These are phyloP conservation scores for Niveomyces coronatus DNA, from an alignment of 2,329 filamentous ascomycete species.

Conservation along the genomic window DNA sequence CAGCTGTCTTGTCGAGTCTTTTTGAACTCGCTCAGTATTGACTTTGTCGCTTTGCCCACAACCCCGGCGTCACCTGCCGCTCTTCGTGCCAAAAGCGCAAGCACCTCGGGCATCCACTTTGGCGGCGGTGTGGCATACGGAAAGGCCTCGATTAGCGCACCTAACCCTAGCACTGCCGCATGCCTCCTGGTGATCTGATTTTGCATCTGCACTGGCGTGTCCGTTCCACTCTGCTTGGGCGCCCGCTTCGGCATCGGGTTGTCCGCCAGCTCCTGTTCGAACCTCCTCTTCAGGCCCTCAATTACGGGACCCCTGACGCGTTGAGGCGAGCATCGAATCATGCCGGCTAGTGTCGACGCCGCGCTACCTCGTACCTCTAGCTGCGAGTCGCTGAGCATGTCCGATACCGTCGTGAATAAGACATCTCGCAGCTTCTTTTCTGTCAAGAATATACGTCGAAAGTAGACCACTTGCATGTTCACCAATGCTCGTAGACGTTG, in stretches of 20 bases:
- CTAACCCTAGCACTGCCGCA: slow-evolving; percentile 83
- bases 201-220: slow-evolving; percentile 60
- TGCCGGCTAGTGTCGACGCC: slow-evolving; percentile 85
- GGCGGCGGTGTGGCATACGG: slow-evolving; percentile 92
- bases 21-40: slow-evolving; percentile 92
- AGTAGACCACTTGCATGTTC: slow-evolving; percentile 98
- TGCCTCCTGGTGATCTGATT: slow-evolving; percentile 74
- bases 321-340: slow-evolving; percentile 91
- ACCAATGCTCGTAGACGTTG: slow-evolving; percentile 89
- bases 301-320: slow-evolving; percentile 72
- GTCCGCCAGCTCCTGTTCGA: slow-evolving; percentile 63
- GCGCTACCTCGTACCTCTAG: slow-evolving; percentile 91
- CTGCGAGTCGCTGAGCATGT: slow-evolving; percentile 86
- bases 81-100: slow-evolving; percentile 73
- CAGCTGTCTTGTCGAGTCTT: slow-evolving; percentile 99
- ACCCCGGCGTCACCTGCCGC: slow-evolving; percentile 84
- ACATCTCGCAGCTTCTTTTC: slow-evolving; percentile 61
- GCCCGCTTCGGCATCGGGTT: slow-evolving; percentile 79
- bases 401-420: slow-evolving; percentile 86
- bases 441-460: slow-evolving; percentile 87
- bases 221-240: slow-evolving; percentile 49
- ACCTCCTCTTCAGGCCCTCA: slow-evolving; percentile 62
- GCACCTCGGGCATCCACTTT: slow-evolving; percentile 83
- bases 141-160: slow-evolving; percentile 87
- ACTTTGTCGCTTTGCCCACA: slow-evolving; percentile 92